Base-by-base conservation (phyloP, 257 asterid genomes). In the Nicotiana noctiflora region DNA sequence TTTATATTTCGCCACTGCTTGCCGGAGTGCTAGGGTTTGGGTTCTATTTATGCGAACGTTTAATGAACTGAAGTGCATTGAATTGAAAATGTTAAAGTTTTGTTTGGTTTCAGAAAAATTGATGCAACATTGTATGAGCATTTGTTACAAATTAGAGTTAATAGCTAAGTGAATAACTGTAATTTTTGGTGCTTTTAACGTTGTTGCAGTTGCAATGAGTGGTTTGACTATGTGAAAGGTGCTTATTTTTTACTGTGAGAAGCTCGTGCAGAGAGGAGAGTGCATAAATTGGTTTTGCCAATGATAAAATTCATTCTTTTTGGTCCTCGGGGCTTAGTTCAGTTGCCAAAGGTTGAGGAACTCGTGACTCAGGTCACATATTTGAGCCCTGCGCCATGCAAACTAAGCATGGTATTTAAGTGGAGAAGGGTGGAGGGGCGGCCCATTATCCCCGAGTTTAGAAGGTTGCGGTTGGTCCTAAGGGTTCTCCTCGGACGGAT, bases 21-120 rank as follows among this genome's bases (percentile, higher is more conserved):
- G 57, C 49, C 31, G 76, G 60, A 66, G 40, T 79, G 72, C 19
- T 63, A 27, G 74, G 63, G 82, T 63, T 79, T 62, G 40, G 65
- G 76, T 62, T 57, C 34, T 4, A 4, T 32, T n/a, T 59, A 9
- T 55, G 59, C 55, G 27, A 11, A 11, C 18, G 55, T 56, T 0
- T 7, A 9, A 34, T 34, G n/a, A 34, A 29, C 19, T 57, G 27
- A 29, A 55, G 53, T 70, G 37, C 21, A 10, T 74, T 27, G 40
- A 74, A 74, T 74, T 9, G 79, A 74, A 74, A 49, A 74, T 74
- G 79, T 67, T 55, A 5, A 11, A 18, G 25, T 19, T 31, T 67
- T 12, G 40, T 11, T 13, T 66, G 13, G 55, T 66, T 66, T 8
- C 4, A n/a, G 49, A 40, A 8, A 55, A 25, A 17, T 64, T 5